Conservation (phyloP, 495 filamentous ascomycete species). For the Aspergillus kassunensis region DNA sequence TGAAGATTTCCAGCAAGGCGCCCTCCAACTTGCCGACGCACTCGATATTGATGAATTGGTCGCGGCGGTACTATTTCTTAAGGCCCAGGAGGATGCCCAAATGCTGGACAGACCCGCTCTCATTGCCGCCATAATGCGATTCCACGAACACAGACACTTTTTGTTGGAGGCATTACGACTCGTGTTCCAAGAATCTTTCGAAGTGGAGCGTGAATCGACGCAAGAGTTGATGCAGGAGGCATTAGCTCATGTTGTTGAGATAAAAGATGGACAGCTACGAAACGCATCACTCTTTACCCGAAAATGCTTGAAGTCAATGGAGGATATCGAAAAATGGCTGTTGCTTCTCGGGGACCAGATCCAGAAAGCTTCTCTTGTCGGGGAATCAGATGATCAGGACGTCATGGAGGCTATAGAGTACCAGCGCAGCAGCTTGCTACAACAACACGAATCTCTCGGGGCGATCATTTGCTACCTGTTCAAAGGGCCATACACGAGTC, state of each 20-base stretch:
- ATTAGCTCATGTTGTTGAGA: conserved; percentile 43
- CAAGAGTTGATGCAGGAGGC: conserved; percentile 40
- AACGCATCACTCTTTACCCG: conserved; percentile 54
- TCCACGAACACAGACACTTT: conserved; percentile 74
- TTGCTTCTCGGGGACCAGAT: conserved; percentile 65
- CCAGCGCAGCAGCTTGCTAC: conserved; percentile 65
- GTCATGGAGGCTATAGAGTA: conserved; percentile 66
- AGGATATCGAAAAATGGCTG: conserved; percentile 67
- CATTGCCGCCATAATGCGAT: conserved; percentile 73
- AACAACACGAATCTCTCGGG: conserved; percentile 86
- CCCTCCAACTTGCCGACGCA: conserved; percentile 75
- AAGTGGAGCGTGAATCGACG: conserved; percentile 49
- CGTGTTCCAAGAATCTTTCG: conserved; percentile 59
- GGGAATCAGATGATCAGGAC: conserved; percentile 53
- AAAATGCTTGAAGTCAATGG: conserved; percentile 70
- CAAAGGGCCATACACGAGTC: conserved; percentile 62
- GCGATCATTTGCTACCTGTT: conserved; percentile 71
- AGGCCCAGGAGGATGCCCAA: conserved; percentile 60
- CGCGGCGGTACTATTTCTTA: conserved; percentile 68
- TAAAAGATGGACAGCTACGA: conserved; percentile 36
- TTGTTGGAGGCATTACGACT: conserved; percentile 80
- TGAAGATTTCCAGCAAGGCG: conserved; percentile 75
- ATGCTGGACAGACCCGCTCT: conserved; percentile 63
- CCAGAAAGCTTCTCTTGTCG: conserved; percentile 65
- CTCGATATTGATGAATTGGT: conserved; percentile 86